Percentiles rank a stretch among this genome's conserved stretches.
Conservation (phyloP, 2,329 filamentous ascomycete genomes). For the Fusarium praegraminearum region DNA sequence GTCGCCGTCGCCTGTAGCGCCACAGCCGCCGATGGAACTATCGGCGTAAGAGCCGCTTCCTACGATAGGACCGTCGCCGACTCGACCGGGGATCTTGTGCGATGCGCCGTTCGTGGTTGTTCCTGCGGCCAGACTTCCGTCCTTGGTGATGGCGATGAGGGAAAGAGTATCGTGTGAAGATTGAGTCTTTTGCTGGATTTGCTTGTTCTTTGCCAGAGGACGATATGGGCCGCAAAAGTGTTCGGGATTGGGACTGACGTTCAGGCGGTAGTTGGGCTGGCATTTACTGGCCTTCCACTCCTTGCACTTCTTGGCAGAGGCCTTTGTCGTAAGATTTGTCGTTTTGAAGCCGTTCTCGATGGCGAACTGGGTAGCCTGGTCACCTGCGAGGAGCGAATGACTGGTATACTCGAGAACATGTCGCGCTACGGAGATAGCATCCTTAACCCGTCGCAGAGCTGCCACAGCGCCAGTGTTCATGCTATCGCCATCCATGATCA, state of each 20-base stretch:
- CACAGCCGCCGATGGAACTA: slow-evolving; percentile 65
- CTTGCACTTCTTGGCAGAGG: slow-evolving; percentile 55
- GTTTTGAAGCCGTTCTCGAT: slow-evolving; percentile 62
- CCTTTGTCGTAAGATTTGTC: slow-evolving; percentile 58
- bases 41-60: slow-evolving; percentile 69
- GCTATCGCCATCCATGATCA: slow-evolving; percentile 68
- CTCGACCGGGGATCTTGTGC: slow-evolving; percentile 66
- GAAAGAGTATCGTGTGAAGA: slow-evolving; percentile 66
- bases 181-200: slow-evolving; percentile 19
- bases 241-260: slow-evolving; percentile 59
- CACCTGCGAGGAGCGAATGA: slow-evolving; percentile 65
- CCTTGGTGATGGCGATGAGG: slow-evolving; percentile 59
- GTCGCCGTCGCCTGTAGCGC: slow-evolving; percentile 68
- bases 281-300: slow-evolving; percentile 59
- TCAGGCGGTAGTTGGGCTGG: slow-evolving; percentile 64
- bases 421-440: slow-evolving; percentile 64
- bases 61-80: slow-evolving; percentile 67
- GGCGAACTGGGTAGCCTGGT: slow-evolving; percentile 66
- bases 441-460: slow-evolving; percentile 60
- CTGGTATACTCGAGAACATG: slow-evolving; percentile 63
- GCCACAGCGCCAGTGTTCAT: slow-evolving; percentile 67
- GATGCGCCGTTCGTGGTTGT: slow-evolving; percentile 68
- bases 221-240: slow-evolving; percentile 62
- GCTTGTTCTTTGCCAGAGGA: slow-evolving; percentile 42
- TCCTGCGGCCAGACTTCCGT: slow-evolving; percentile 64